Evolutionary conservation across 1,139 yeast species (phyloP).

Genomic region (Pichia sp.): DNA sequence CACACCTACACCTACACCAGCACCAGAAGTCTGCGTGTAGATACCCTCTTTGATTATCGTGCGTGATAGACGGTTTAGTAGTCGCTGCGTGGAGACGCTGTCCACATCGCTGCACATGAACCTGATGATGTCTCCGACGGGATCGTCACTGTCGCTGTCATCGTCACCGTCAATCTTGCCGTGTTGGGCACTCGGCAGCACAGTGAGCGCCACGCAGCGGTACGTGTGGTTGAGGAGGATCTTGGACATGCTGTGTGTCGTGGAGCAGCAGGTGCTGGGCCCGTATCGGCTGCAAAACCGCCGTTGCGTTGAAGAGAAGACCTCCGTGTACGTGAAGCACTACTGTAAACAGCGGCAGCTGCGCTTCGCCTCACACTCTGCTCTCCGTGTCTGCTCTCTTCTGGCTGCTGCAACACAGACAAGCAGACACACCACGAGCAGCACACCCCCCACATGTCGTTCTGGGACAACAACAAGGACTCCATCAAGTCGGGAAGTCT

Average conservation of each 20-base stretch:
- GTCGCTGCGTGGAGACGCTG: conserved; percentile 1
- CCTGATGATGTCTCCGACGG: conserved; percentile 14
- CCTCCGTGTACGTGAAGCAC: too few species aligned
- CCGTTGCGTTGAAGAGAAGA: too few species aligned
- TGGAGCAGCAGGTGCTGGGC: too few species aligned
- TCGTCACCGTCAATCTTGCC: neutral
- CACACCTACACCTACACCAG: neutral
- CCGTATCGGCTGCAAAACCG: too few species aligned
- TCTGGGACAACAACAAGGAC: conserved; percentile 50
- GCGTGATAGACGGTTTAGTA: conserved; percentile 9
- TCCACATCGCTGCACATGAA: conserved; percentile 18
- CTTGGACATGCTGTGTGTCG: conserved; percentile 26
- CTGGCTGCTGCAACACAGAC: conserved; percentile 22
- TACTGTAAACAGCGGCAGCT: neutral
- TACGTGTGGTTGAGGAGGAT: conserved; percentile 22
- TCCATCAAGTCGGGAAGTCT: conserved; percentile 40
- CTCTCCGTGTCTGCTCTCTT: neutral
- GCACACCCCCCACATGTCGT: conserved; percentile 15
- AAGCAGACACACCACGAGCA: neutral
- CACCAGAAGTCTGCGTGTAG: conserved; percentile 7
- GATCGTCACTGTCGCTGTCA: neutral
- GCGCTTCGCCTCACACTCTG: neutral
- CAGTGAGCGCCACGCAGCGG: conserved; percentile 11
- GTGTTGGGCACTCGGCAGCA: conserved; percentile 4
- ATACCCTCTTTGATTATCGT: conserved; percentile 17